These are phyloP conservation scores for Ceratobasidium sp. DNA, from an alignment of 1,284 basidiomycete genomes.

Conservation along the genomic window DNA sequence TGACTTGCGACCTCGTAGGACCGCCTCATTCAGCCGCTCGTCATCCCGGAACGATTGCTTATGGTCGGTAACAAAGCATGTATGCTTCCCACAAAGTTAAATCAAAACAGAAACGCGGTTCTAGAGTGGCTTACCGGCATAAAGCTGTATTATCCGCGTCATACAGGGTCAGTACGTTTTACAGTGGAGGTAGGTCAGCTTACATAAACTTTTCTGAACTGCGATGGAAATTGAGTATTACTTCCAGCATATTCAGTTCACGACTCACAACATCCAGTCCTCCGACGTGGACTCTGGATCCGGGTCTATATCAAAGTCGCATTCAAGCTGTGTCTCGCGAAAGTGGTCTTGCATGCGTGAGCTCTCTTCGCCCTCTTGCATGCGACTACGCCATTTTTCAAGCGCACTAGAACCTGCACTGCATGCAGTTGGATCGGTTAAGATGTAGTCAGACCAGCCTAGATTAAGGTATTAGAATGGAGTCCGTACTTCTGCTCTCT, in stretches of 20 bases:
- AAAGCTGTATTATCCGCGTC: not conserved
- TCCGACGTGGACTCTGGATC: conserved; percentile 63
- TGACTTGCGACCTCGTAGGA: conserved; percentile 45
- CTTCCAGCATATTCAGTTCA: conserved; percentile 43
- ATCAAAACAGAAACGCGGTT: not conserved
- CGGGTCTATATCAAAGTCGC: conserved; percentile 58
- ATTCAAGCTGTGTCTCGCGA: conserved; percentile 50
- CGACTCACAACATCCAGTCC: conserved; percentile 65
- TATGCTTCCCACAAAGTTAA: conserved; percentile 54
- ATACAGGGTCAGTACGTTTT: conserved; percentile 35
- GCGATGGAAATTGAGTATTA: conserved; percentile 27
- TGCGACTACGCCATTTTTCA: conserved; percentile 55
- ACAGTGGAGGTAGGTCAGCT: conserved; percentile 51
- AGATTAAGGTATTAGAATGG: not conserved
- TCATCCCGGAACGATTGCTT: conserved; percentile 61
- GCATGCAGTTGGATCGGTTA: conserved; percentile 64
- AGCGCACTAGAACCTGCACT: conserved; percentile 60
- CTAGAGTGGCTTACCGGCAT: conserved; percentile 14
- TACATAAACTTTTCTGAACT: conserved; percentile 63
- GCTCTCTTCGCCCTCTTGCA: conserved; percentile 41
- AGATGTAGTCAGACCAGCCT: conserved; percentile 72
- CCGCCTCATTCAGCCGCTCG: conserved; percentile 51
- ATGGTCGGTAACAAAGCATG: conserved; percentile 72
- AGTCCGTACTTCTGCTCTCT: not conserved
- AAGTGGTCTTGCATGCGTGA: conserved; percentile 44